Evolutionary conservation across 2,329 filamentous ascomycete species (phyloP).

Genomic region (Hypoxylon sp.): DNA sequence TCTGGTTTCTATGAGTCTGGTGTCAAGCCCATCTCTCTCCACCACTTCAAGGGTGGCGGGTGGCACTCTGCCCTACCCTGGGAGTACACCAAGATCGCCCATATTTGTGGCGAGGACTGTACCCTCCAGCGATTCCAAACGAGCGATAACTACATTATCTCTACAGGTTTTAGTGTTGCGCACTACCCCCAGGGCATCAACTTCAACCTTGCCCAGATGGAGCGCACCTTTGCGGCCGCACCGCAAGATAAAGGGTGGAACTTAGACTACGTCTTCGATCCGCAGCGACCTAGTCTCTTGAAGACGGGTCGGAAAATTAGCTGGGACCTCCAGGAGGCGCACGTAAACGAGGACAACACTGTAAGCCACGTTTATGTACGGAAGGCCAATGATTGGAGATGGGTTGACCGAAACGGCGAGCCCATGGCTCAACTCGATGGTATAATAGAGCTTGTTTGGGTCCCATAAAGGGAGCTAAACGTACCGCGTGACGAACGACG

Average conservation of each 20-base stretch:
- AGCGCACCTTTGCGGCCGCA: constrained; percentile 66
- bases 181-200: constrained; percentile 68
- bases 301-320: constrained; percentile 67
- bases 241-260: constrained; percentile 66
- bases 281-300: constrained; percentile 63
- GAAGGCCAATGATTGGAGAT: constrained; percentile 67
- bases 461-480: constrained; percentile 55
- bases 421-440: constrained; percentile 69
- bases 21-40: constrained; percentile 71
- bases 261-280: constrained; percentile 66
- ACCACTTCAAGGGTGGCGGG: constrained; percentile 74
- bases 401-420: constrained; percentile 62
- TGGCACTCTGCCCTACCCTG: constrained; percentile 70
- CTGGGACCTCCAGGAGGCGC: constrained; percentile 68
- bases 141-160: constrained; percentile 67
- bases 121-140: constrained; percentile 71
- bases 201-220: constrained; percentile 65
- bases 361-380: constrained; percentile 69
- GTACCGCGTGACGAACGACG: constrained; percentile 33
- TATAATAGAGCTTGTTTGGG: constrained; percentile 70
- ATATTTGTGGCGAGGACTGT: constrained; percentile 73
- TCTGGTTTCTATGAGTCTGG: constrained; percentile 76
- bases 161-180: constrained; percentile 72
- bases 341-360: constrained; percentile 63
- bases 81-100: constrained; percentile 70